Base-by-base conservation (phyloP, 169 alveolate species). In the Babesia ovis region DNA sequence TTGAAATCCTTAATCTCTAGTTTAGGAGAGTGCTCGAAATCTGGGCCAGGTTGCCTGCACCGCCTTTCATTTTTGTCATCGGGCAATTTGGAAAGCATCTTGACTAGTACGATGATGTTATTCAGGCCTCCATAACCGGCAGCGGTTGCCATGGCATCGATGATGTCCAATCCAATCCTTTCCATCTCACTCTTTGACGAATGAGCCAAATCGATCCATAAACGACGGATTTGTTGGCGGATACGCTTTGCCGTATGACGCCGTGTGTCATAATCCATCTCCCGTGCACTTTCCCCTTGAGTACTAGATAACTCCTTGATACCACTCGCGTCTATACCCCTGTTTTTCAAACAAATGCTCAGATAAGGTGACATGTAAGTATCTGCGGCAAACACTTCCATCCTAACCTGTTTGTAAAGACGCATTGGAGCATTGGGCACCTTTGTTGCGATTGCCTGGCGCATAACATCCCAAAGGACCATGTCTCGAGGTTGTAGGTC, bases 81-180 rank as follows among this genome's bases (percentile, higher is more conserved):
- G 8, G 67, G 41, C 23, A 18, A 18, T 39, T 80, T 61, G 18
- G 88, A 68, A 35, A 80, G 56, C 83, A 80, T 69, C 25, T 73
- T 57, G 14, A 58, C 88, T 8, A 80, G 53, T 16, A 54, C 61
- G 4, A 80, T 42, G 16, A 80, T 25, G 54, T 80, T 68, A 31
- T 57, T 68, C 37, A 80, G 20, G 18, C 69, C 41, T 35, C 41
- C 55, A 50, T 80, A 80, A 2, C 88, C 88, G 9, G 88, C 88
- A 6, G 88, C 57, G n/a, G 79, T 57, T 14, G 79, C 62, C 73
- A 70, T 60, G 20, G 88, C 88, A 27, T 80, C 88, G 29, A 80
- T 35, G 5, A 80, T 46, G 6, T 42, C 46, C 37, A 72, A 31
- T n/a, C 84, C 88, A 9, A 48, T 27, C 0, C 68, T 45, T 42